phyloP scores from a whole-genome alignment of 2,329 filamentous ascomycete genomes.

The Colletotrichum tanaceti region DNA sequence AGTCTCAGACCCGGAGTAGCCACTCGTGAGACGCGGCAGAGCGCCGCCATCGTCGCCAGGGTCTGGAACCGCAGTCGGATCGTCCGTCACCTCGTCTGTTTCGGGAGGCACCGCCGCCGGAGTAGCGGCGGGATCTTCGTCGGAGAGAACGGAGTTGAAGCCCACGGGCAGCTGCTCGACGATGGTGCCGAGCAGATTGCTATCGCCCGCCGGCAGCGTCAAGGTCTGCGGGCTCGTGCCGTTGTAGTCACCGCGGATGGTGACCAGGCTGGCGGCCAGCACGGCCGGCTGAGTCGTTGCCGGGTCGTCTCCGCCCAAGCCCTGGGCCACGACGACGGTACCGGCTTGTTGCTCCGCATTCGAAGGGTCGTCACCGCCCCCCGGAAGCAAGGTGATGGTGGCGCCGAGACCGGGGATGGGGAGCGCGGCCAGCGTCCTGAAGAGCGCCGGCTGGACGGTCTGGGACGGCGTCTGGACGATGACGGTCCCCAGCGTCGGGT shows the following conservation, averaged over 20 bases:
- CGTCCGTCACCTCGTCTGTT: background rate
- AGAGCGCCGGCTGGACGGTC: background rate
- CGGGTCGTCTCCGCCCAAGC: slow-evolving; percentile 30
- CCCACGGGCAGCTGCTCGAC: slow-evolving; percentile 30
- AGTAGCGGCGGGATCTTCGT: background rate
- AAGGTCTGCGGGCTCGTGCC: slow-evolving; percentile 19
- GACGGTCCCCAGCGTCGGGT: too few relatives aligned
- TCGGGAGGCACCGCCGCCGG: background rate
- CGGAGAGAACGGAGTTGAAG: background rate
- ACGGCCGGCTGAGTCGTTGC: slow-evolving; percentile 12
- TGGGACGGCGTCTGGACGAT: slow-evolving; percentile 26
- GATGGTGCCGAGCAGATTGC: slow-evolving; percentile 12
- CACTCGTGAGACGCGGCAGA: slow-evolving; percentile 20
- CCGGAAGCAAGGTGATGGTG: slow-evolving; percentile 14
- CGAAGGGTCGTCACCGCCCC: slow-evolving; percentile 33
- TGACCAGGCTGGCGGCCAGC: slow-evolving; percentile 13
- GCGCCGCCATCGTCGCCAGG: background rate
- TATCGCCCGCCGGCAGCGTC: slow-evolving; percentile 8
- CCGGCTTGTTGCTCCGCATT: too few relatives aligned
- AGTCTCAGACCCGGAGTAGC: slow-evolving; percentile 17
- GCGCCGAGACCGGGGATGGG: slow-evolving; percentile 19
- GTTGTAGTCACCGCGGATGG: slow-evolving; percentile 24
- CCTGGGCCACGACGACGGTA: slow-evolving; percentile 21
- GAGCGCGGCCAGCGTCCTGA: slow-evolving; percentile 22
- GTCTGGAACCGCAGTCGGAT: background rate